Evolutionary conservation across 139 green algal species (phyloP).

Genomic region (Gonium pectorale): DNA sequence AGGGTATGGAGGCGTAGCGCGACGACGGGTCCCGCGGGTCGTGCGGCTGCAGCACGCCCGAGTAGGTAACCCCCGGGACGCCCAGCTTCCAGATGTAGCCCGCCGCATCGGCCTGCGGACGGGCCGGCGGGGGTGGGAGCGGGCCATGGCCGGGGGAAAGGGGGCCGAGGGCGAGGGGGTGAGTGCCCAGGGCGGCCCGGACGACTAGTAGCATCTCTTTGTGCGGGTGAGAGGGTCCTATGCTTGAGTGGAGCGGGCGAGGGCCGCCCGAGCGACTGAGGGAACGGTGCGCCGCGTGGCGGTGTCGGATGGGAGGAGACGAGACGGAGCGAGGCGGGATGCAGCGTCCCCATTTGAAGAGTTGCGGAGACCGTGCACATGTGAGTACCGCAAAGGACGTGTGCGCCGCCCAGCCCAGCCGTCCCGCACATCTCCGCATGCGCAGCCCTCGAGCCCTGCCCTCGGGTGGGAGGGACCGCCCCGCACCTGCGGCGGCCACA

Average conservation of each 20-base stretch:
- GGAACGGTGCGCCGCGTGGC: background rate
- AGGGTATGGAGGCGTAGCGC: background rate
- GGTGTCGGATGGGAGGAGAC: background rate
- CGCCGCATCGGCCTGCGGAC: background rate
- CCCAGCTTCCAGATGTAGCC: slow-evolving; percentile 3
- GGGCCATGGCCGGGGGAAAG: background rate
- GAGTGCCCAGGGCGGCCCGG: background rate
- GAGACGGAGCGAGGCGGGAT: background rate
- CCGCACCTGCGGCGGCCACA: slow-evolving; percentile 7
- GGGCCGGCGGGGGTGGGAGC: no score
- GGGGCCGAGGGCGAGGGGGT: background rate
- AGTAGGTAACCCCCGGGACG: background rate
- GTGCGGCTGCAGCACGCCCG: background rate
- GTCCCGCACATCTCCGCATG: background rate
- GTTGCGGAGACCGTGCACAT: background rate
- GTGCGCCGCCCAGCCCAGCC: no score
- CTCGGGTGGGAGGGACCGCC: background rate
- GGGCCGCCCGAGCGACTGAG: no score
- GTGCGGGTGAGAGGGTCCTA: no score
- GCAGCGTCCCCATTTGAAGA: background rate
- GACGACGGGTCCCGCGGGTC: background rate
- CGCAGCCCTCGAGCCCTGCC: background rate
- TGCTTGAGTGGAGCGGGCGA: no score
- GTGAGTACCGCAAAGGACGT: no score
- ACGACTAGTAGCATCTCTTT: background rate